Evolutionary conservation across 371 early-diverging fungal genomes (phyloP).

Genomic region (Mortierella sp.): DNA sequence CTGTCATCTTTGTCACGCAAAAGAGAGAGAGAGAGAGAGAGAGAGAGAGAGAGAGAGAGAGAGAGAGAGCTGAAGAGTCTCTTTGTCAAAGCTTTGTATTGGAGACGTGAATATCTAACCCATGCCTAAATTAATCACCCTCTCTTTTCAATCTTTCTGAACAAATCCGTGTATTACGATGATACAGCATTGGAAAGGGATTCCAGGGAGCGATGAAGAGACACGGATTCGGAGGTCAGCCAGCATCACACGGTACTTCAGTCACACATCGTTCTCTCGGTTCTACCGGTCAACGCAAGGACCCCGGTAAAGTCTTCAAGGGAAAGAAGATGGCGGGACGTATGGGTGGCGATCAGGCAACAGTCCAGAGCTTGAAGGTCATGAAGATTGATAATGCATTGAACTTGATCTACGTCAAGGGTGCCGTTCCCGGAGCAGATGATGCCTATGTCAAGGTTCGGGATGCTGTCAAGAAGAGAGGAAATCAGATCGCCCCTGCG

Average conservation of each 20-base stretch:
- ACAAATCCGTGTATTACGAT: no score
- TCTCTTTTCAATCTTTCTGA: not conserved
- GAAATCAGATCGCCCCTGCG: constrained; percentile 73
- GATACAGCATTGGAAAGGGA: constrained; percentile 88
- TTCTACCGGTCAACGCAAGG: constrained; percentile 92
- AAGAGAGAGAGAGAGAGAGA: no score
- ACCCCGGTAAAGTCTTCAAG: constrained; percentile 93
- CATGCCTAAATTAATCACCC: not conserved
- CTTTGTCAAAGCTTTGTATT: not conserved
- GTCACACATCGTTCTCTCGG: constrained; percentile 91
- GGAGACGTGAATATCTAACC: not conserved
- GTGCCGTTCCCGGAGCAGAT: constrained; percentile 91
- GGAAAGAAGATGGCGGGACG: constrained; percentile 99
- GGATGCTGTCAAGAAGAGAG: constrained; percentile 87
- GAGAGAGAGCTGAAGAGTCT: not conserved
- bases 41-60: no score
- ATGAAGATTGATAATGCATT: constrained; percentile 89
- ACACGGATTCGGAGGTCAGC: constrained; percentile 92
- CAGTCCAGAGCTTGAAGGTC: constrained; percentile 84
- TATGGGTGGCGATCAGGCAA: constrained; percentile 89
- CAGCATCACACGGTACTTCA: constrained; percentile 95
- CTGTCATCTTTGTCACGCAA: no score
- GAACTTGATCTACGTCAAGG: constrained; percentile 90
- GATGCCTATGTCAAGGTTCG: constrained; percentile 84
- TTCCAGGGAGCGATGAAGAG: constrained; percentile 98